These are phyloP conservation scores for Marvania coccoides DNA, from an alignment of 139 green algal genomes.

Conservation along the genomic window DNA sequence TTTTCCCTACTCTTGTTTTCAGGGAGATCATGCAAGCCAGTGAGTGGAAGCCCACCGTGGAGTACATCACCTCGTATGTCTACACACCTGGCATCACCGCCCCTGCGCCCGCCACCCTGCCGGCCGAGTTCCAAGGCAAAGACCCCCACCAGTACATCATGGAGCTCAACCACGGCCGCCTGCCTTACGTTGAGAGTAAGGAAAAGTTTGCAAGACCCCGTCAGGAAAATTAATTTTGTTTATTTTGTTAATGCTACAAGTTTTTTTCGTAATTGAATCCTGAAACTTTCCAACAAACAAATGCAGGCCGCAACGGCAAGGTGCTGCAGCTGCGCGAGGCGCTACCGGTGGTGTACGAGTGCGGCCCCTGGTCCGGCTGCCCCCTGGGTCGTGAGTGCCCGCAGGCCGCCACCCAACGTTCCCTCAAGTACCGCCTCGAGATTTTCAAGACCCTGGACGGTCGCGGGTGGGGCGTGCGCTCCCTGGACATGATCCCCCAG, in stretches of 20 bases:
- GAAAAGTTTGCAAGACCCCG: too few species aligned
- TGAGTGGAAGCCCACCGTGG: slow-evolving; percentile 2
- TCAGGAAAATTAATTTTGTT: neutral
- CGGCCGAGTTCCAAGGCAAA: neutral
- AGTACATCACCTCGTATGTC: slow-evolving; percentile 21
- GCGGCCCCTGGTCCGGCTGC: slow-evolving; percentile 33
- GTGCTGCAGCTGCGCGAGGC: neutral
- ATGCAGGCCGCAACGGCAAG: neutral
- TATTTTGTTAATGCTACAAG: too few species aligned
- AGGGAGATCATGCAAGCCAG: neutral
- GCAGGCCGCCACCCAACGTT: slow-evolving; percentile 21
- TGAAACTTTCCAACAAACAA: neutral
- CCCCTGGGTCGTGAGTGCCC: slow-evolving; percentile 11
- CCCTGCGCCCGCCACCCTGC: slow-evolving; percentile 6
- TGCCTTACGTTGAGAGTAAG: slow-evolving; percentile 32
- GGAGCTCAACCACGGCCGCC: slow-evolving; percentile 33
- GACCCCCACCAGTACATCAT: slow-evolving; percentile 26
- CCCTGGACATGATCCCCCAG: slow-evolving; percentile 41
- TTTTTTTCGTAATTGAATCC: too few species aligned
- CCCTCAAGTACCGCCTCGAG: slow-evolving; percentile 33
- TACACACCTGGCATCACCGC: neutral
- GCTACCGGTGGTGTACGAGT: slow-evolving; percentile 32
- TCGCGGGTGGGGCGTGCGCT: slow-evolving; percentile 42
- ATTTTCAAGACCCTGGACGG: slow-evolving; percentile 34
- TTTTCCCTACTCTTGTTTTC: too few species aligned